These are phyloP conservation scores for Suhomyces prunicola DNA, from an alignment of 805 yeast species.

Conservation along the genomic window DNA sequence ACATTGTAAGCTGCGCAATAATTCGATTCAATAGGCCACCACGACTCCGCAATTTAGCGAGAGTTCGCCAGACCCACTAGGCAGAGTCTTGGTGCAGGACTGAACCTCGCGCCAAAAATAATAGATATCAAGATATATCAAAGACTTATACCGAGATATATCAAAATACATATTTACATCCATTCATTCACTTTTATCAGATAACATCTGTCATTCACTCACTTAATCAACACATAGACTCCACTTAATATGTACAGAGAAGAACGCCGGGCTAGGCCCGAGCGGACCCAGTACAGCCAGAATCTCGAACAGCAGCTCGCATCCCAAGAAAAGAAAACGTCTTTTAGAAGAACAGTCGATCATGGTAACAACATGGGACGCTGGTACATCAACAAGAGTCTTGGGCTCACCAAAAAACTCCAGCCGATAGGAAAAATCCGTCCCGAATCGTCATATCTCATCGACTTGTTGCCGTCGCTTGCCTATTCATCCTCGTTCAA, in stretches of 20 bases:
- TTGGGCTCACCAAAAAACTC: slow-evolving; percentile 31
- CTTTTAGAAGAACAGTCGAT: slow-evolving; percentile 70
- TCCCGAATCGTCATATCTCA: slow-evolving; percentile 65
- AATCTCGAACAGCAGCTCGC: slow-evolving; percentile 42
- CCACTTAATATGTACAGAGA: neutral
- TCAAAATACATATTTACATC: neutral
- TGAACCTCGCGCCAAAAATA: neutral
- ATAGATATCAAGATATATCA: no score
- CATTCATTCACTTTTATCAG: neutral
- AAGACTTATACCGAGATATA: no score
- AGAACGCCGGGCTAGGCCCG: slow-evolving; percentile 1
- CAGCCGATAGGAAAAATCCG: slow-evolving; percentile 52
- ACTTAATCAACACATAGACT: neutral
- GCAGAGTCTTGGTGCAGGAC: no score
- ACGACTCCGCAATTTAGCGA: neutral
- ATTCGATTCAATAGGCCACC: no score
- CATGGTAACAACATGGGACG: slow-evolving; percentile 73
- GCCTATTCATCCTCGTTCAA: slow-evolving; percentile 46
- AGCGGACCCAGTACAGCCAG: slow-evolving; percentile 22
- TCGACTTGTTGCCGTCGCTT: slow-evolving; percentile 62
- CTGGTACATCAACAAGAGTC: slow-evolving; percentile 47
- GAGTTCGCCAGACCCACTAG: neutral
- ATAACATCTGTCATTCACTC: neutral
- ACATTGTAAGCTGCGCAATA: no score
- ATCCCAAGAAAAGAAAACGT: slow-evolving; percentile 48